Conservation (phyloP, 139 green algal species). For the Micractinium conductrix region DNA sequence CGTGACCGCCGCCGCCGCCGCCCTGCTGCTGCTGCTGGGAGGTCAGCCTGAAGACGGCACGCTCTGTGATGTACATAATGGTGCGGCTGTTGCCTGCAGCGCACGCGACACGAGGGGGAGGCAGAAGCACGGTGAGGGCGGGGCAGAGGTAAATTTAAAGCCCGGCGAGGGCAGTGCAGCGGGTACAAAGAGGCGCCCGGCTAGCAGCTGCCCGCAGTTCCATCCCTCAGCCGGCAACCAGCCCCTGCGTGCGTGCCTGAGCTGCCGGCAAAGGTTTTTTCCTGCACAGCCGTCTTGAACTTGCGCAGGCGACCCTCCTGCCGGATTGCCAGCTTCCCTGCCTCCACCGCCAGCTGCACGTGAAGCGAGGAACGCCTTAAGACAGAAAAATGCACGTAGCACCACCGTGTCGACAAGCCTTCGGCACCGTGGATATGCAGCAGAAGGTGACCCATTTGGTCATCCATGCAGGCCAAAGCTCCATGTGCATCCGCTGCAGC, state of each 20-base stretch:
- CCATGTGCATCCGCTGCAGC: no score
- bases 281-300: constrained; percentile 40
- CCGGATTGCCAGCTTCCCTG: constrained; percentile 17
- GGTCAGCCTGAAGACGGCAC: constrained; percentile 52
- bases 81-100: constrained; percentile 5
- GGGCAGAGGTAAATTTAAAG: background rate
- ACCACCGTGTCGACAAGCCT: no score
- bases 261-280: constrained; percentile 50
- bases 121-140: background rate
- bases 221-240: background rate
- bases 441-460: no score
- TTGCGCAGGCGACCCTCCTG: constrained; percentile 48
- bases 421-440: no score
- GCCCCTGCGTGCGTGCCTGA: background rate
- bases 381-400: no score
- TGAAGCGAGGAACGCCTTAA: no score
- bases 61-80: constrained; percentile 60
- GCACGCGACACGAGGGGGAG: background rate
- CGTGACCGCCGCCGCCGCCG: background rate
- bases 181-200: no score
- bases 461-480: no score
- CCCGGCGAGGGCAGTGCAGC: background rate
- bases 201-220: no score
- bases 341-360: background rate
- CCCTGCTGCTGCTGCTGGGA: background rate